These are phyloP conservation scores for Talaromyces trachyspermus DNA, from an alignment of 495 filamentous ascomycete species.

Conservation along the genomic window DNA sequence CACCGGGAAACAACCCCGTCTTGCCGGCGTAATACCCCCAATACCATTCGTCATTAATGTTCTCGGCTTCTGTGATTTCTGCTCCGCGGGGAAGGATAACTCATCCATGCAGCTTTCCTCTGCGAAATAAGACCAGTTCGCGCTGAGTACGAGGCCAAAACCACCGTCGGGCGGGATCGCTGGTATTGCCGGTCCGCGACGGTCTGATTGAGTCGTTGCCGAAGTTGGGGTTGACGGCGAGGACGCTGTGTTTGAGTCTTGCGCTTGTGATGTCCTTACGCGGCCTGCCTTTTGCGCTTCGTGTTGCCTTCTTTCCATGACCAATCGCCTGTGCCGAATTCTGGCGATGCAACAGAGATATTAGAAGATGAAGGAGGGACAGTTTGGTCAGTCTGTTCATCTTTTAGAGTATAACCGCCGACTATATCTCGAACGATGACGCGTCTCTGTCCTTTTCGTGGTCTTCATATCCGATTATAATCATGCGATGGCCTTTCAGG, in stretches of 20 bases:
- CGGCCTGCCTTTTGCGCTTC: slow-evolving; percentile 43
- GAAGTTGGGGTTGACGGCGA: slow-evolving; percentile 9
- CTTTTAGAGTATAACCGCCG: slow-evolving; percentile 56
- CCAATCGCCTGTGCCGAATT: slow-evolving; percentile 32
- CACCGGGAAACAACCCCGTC: slow-evolving; percentile 67
- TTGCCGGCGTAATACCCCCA: slow-evolving; percentile 71
- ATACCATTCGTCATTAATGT: slow-evolving; percentile 83
- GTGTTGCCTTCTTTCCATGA: slow-evolving; percentile 44
- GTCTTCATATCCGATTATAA: slow-evolving; percentile 66
- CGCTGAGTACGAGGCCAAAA: slow-evolving; percentile 50
- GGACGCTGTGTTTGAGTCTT: no score
- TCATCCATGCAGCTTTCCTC: slow-evolving; percentile 57
- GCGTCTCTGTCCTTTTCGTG: slow-evolving; percentile 48
- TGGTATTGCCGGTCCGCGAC: slow-evolving; percentile 11
- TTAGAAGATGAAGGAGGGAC: slow-evolving; percentile 1
- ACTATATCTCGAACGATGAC: slow-evolving; percentile 59
- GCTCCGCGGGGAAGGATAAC: slow-evolving; percentile 76
- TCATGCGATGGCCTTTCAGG: slow-evolving; percentile 73
- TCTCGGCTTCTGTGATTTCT: slow-evolving; percentile 70
- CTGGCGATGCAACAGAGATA: slow-evolving; percentile 19
- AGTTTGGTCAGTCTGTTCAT: slow-evolving; percentile 33
- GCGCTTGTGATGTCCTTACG: slow-evolving; percentile 16
- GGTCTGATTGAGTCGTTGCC: slow-evolving; percentile 5
- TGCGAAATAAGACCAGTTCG: slow-evolving; percentile 69
- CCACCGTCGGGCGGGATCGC: slow-evolving; percentile 67